Conservation (phyloP, 768 basidiomycete species). For the Podaxis rugospora region DNA sequence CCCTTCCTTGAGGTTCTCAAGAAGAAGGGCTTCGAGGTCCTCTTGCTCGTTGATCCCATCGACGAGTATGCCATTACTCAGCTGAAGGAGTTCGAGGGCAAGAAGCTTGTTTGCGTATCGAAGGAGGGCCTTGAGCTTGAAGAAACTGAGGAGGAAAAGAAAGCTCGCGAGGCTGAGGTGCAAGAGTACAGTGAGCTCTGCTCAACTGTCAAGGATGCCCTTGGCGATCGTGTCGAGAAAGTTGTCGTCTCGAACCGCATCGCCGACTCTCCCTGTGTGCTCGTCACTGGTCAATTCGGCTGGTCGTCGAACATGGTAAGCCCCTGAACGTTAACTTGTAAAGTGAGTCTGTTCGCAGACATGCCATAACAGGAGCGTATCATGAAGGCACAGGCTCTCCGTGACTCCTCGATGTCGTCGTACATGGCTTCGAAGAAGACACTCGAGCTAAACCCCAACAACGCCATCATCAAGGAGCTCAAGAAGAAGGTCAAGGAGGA, state of each 20-base stretch:
- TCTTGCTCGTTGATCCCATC: slow-evolving; percentile 97
- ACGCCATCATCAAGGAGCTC: slow-evolving; percentile 94
- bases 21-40: slow-evolving; percentile 98
- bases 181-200: slow-evolving; percentile 84
- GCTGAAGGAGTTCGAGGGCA: slow-evolving; percentile 98
- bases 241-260: slow-evolving; percentile 98
- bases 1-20: slow-evolving; percentile 99
- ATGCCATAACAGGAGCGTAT: slow-evolving; percentile 68
- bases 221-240: slow-evolving; percentile 99
- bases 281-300: slow-evolving; percentile 98
- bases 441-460: slow-evolving; percentile 88
- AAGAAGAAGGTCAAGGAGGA: slow-evolving; percentile 94
- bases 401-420: slow-evolving; percentile 95
- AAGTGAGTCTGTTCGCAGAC: neutral
- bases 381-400: slow-evolving; percentile 98
- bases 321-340: neutral
- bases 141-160: slow-evolving; percentile 98
- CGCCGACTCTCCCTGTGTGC: slow-evolving; percentile 92
- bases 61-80: slow-evolving; percentile 99
- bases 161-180: slow-evolving; percentile 78
- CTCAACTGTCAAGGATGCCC: slow-evolving; percentile 94
- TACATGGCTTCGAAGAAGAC: slow-evolving; percentile 99
- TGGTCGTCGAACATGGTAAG: slow-evolving; percentile 98
- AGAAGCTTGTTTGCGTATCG: slow-evolving; percentile 96
- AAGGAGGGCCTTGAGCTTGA: slow-evolving; percentile 99